Evolutionary conservation across 176 grass and related monocot species (phyloP).

Genomic region (Pontederia crassipes): DNA sequence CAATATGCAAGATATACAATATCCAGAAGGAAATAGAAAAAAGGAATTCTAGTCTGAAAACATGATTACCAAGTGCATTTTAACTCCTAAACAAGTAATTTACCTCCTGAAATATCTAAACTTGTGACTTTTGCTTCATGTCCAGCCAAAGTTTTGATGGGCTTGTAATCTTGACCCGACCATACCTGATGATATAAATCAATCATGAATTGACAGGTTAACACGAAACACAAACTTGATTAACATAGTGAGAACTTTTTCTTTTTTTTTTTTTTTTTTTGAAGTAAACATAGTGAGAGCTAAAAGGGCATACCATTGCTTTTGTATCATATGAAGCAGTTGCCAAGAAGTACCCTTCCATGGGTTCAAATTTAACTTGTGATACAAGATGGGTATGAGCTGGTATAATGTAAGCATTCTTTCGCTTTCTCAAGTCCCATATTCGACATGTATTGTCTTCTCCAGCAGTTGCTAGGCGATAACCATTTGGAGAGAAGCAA

Average conservation of each 20-base stretch:
- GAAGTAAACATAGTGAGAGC: neutral
- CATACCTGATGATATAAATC: conserved; percentile 44
- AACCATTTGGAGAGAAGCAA: conserved; percentile 86
- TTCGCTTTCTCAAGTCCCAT: conserved; percentile 87
- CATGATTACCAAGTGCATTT: conserved; percentile 1
- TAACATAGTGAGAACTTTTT: no score
- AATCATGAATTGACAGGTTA: neutral
- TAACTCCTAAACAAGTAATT: conserved; percentile 6
- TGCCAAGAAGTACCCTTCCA: conserved; percentile 78
- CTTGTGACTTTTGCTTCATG: conserved; percentile 92
- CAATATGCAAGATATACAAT: no score
- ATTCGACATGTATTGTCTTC: conserved; percentile 94
- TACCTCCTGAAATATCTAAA: conserved; percentile 95
- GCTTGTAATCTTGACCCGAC: conserved; percentile 83
- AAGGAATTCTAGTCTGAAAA: neutral
- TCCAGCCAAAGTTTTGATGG: conserved; percentile 74
- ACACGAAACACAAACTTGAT: no score
- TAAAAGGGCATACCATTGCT: conserved; percentile 53
- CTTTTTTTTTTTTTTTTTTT: no score
- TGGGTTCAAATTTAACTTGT: conserved; percentile 93
- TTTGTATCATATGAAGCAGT: conserved; percentile 89
- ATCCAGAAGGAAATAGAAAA: no score
- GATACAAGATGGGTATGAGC: conserved; percentile 90
- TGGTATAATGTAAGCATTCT: conserved; percentile 77
- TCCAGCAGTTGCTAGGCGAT: conserved; percentile 78